These are phyloP conservation scores for Crucibulum cyathiforme DNA, from an alignment of 1,284 basidiomycete species.

Conservation along the genomic window DNA sequence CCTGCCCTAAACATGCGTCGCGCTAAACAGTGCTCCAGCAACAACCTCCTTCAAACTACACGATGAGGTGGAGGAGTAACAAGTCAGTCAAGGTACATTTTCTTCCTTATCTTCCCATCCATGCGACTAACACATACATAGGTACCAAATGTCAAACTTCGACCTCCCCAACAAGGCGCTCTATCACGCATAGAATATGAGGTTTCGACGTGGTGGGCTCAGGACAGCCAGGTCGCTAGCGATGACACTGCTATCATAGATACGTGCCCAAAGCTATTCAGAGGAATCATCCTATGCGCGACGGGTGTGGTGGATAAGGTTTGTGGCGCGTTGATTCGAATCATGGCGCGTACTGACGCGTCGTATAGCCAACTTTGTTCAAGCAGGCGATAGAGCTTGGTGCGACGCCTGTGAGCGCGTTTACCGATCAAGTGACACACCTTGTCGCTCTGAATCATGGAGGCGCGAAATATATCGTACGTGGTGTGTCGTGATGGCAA, in stretches of 20 bases:
- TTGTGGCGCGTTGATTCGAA: slow-evolving; percentile 17
- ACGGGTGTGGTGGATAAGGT: slow-evolving; percentile 78
- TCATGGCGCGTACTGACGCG: slow-evolving; percentile 1
- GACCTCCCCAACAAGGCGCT: slow-evolving; percentile 57
- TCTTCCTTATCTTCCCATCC: slow-evolving; percentile 12
- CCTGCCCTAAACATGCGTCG: too few relatives aligned
- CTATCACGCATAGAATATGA: slow-evolving; percentile 35
- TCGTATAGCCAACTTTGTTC: slow-evolving; percentile 64
- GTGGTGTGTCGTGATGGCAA: slow-evolving; percentile 17
- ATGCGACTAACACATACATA: slow-evolving; percentile 32
- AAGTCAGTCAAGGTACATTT: slow-evolving; percentile 30
- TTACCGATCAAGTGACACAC: slow-evolving; percentile 84
- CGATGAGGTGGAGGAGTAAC: slow-evolving; percentile 32
- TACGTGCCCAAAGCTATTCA: slow-evolving; percentile 70
- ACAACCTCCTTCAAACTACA: too few relatives aligned
- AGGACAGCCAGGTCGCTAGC: slow-evolving; percentile 48
- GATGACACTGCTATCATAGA: slow-evolving; percentile 52
- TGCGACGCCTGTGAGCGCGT: slow-evolving; percentile 65
- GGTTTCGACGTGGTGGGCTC: slow-evolving; percentile 36
- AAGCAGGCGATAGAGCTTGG: slow-evolving; percentile 79
- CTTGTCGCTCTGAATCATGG: slow-evolving; percentile 73
- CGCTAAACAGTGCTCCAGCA: too few relatives aligned
- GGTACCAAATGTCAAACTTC: slow-evolving; percentile 80
- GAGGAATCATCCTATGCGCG: slow-evolving; percentile 68
- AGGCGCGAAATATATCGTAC: slow-evolving; percentile 77